These are phyloP conservation scores for Epicoccum sorghinum DNA, from an alignment of 2,329 filamentous ascomycete species.

Conservation along the genomic window DNA sequence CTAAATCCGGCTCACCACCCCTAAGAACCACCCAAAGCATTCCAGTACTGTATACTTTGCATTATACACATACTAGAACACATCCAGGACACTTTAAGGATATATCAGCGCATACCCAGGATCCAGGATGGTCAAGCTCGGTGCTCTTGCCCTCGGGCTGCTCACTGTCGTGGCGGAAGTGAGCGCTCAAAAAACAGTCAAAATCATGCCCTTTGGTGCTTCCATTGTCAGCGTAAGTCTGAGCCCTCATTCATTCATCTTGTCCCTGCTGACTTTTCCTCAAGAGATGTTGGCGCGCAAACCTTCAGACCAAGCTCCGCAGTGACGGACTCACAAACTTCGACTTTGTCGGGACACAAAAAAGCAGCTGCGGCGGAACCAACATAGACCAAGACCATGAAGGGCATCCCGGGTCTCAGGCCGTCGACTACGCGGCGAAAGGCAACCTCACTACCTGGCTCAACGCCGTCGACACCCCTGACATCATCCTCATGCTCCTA, in stretches of 20 bases:
- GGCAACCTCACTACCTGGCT: conserved; percentile 51
- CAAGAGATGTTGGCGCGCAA: conserved; percentile 47
- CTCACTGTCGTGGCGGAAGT: conserved; percentile 25
- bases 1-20: neutral
- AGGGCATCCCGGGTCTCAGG: conserved; percentile 52
- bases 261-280: conserved; percentile 8
- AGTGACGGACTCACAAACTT: conserved; percentile 31
- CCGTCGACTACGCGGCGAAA: conserved; percentile 48
- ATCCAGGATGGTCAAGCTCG: conserved; percentile 30
- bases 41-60: conserved; percentile 10
- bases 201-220: conserved; percentile 46
- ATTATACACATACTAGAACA: conserved; percentile 10
- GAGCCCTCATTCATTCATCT: neutral
- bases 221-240: conserved; percentile 41
- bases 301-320: conserved; percentile 40
- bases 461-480: conserved; percentile 40
- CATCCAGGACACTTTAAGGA: neutral
- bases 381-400: conserved; percentile 54
- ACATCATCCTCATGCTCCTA: conserved; percentile 56
- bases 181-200: conserved; percentile 32
- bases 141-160: conserved; percentile 28
- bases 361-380: conserved; percentile 45
- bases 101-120: neutral
- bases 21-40: neutral
- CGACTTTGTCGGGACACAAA: conserved; percentile 46